Evolutionary conservation across 129 eudicot genomes (phyloP), one percentile per base, ranked within the genome.

Genomic region (Tanacetum coccineum): DNA sequence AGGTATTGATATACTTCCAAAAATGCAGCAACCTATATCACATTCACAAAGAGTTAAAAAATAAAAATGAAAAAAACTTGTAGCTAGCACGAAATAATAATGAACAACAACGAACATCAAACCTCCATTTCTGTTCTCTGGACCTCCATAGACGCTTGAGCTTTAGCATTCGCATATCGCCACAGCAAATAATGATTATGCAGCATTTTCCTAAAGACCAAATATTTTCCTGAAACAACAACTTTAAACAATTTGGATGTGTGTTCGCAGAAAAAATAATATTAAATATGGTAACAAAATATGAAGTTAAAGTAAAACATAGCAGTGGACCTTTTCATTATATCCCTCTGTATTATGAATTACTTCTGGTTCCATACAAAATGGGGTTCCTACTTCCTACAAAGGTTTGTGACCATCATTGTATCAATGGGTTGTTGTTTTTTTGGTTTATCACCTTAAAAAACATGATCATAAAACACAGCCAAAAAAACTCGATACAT

Each of bases 291-390:
- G n/a, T n/a, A 61, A 40, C 59, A 66, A 58, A 49, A 39, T 21
- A 19, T 3, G 3, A 75, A 48, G 9, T 2, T 18, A 13, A 9
- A 20, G 7, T 32, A 45, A 18, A 22, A 20, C 8, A 44, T 59
- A 19, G 39, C 30, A 39, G 61, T 14, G 26, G 18, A 92, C 98
- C 96, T 92, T 92, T 84, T 92, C 98, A 68, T 88, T 85, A 82
- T 92, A 92, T 65, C 98, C 98, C 15, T 88, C 98, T n/a, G 94
- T 76, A 80, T 92, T 92, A 70, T 92, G 98, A 80, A 92, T 92
- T 39, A 92, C 98, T 79, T 92, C 98, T 19, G 98, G 98, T 26
- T 96, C 98, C 98, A 92, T 92, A 96, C 98, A 92, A 77, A 92
- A 92, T 56, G 98, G 98, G 42, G 98, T n/a, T n/a, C n/a, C n/a